Percentiles rank a stretch among this genome's conserved stretches.
These are phyloP conservation scores for Jamesozyma jinghongensis DNA, from an alignment of 805 yeast genomes.

Conservation along the genomic window DNA sequence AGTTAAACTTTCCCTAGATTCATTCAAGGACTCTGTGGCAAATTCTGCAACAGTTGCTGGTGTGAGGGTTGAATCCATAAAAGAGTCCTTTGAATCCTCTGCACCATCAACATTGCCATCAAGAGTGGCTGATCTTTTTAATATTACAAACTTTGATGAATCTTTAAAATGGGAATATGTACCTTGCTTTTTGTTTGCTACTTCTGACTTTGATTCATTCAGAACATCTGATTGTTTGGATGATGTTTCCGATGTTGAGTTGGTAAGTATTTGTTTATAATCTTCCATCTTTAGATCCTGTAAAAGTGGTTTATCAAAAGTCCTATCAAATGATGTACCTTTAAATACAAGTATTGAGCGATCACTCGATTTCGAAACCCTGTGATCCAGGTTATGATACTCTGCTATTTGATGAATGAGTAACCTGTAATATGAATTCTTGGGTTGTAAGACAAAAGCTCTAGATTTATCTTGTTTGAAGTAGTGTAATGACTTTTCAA, in stretches of 20 bases:
- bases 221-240: too few species aligned
- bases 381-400: constrained; percentile 54
- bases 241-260: too few species aligned
- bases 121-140: too few species aligned
- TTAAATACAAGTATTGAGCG: constrained; percentile 31
- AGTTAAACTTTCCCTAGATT: neutral
- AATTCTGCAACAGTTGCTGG: too few species aligned
- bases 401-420: constrained; percentile 64
- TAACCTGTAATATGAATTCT: constrained; percentile 62
- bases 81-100: too few species aligned
- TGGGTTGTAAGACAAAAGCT: constrained; percentile 39
- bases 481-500: constrained; percentile 40
- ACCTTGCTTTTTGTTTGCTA: too few species aligned
- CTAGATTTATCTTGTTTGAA: constrained; percentile 37
- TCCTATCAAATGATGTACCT: constrained; percentile 19
- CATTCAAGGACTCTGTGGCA: neutral
- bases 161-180: too few species aligned
- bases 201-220: too few species aligned
- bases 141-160: too few species aligned
- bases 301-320: constrained; percentile 10
- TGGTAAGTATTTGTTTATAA: too few species aligned
- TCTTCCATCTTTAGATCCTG: constrained; percentile 14
- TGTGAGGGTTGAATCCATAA: too few species aligned
- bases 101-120: too few species aligned
- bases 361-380: constrained; percentile 37